These are phyloP conservation scores for Podospora conica DNA, from an alignment of 495 filamentous ascomycete species.

Conservation along the genomic window DNA sequence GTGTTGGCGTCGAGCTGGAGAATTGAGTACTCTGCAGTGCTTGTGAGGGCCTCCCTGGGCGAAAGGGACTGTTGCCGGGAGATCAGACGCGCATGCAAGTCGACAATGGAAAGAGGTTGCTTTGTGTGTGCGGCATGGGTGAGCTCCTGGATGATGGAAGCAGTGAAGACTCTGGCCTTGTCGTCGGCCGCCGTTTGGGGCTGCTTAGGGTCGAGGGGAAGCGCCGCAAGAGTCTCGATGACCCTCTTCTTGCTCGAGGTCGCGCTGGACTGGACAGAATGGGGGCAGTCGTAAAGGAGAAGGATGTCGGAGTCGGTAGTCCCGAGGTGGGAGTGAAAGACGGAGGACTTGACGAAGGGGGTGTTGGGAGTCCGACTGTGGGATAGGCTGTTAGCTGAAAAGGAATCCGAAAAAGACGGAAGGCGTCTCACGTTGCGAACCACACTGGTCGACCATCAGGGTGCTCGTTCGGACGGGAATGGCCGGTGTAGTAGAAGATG, in stretches of 20 bases:
- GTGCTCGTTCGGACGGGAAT: constrained; percentile 12
- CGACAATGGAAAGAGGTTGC: constrained; percentile 18
- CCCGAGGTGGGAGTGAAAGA: constrained; percentile 18
- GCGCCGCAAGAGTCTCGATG: constrained; percentile 27
- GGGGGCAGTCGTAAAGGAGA: constrained; percentile 21
- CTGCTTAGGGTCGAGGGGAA: constrained; percentile 19
- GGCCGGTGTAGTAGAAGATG: constrained; percentile 27
- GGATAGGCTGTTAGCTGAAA: neutral
- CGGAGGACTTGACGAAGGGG: constrained; percentile 16
- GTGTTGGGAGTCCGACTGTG: constrained; percentile 12
- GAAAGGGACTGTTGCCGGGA: constrained; percentile 15
- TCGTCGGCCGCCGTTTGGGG: constrained; percentile 2
- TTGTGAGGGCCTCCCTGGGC: constrained; percentile 7
- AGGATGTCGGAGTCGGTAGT: constrained; percentile 21
- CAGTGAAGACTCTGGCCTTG: constrained; percentile 24
- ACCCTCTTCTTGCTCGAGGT: constrained; percentile 2
- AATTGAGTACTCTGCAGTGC: constrained; percentile 9
- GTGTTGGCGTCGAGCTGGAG: constrained; percentile 12
- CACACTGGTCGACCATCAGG: constrained; percentile 16
- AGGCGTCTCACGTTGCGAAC: constrained; percentile 13
- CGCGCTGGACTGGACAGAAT: constrained; percentile 9
- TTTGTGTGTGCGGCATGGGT: constrained; percentile 14
- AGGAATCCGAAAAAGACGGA: neutral
- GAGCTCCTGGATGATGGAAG: constrained; percentile 22
- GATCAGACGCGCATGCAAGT: constrained; percentile 22